Evolutionary conservation across 805 yeast genomes (phyloP).

Genomic region (Wickerhamomyces xylosicus): DNA sequence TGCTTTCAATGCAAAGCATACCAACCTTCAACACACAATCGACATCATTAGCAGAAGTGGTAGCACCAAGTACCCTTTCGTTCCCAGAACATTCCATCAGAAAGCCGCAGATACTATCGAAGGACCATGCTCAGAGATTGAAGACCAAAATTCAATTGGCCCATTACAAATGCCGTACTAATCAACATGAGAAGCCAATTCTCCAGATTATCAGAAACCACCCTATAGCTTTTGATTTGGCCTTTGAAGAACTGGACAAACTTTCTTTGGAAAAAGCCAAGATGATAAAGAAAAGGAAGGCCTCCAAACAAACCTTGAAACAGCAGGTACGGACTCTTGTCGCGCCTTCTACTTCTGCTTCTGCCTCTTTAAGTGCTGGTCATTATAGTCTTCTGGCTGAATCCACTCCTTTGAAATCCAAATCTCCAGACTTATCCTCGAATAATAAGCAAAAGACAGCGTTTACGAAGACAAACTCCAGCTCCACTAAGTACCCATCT

Average conservation of each 20-base stretch:
- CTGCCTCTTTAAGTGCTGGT: constrained; percentile 5
- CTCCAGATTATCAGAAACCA: constrained; percentile 18
- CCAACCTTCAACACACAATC: constrained; percentile 6
- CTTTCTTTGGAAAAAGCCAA: background rate
- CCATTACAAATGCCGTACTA: constrained; percentile 39
- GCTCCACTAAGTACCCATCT: constrained; percentile 5
- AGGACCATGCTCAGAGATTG: constrained; percentile 28
- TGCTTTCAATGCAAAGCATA: too few species aligned
- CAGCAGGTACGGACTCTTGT: too few species aligned
- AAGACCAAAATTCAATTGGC: constrained; percentile 40
- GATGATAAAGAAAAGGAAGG: constrained; percentile 1
- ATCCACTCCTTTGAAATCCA: constrained; percentile 18
- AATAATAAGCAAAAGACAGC: constrained; percentile 13
- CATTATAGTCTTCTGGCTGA: constrained; percentile 26
- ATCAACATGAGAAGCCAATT: constrained; percentile 29
- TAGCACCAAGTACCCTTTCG: constrained; percentile 1
- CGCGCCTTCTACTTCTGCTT: background rate
- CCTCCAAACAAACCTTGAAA: constrained; percentile 15
- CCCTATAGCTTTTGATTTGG: background rate
- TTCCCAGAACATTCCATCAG: constrained; percentile 1
- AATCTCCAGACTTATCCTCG: background rate
- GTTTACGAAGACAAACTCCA: constrained; percentile 4
- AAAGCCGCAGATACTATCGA: background rate
- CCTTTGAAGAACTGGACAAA: background rate
- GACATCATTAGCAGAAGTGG: constrained; percentile 6